These are phyloP conservation scores for Parathielavia hyrcaniae DNA, from an alignment of 495 filamentous ascomycete species.

Conservation along the genomic window DNA sequence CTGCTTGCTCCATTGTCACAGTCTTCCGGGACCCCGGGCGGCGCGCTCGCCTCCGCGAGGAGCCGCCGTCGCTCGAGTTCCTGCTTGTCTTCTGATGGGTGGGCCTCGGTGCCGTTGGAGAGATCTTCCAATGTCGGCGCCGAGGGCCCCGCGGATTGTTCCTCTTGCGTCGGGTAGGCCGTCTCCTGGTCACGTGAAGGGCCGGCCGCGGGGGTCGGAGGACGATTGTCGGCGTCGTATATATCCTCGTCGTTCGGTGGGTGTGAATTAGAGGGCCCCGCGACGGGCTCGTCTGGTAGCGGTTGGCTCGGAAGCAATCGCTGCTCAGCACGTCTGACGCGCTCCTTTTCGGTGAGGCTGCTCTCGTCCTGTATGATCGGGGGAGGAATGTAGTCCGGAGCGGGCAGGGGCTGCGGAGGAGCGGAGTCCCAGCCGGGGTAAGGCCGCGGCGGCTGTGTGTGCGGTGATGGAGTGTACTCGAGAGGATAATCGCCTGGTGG, in stretches of 20 bases:
- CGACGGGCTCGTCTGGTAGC: constrained; percentile 35
- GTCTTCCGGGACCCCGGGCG: constrained; percentile 48
- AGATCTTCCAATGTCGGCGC: constrained; percentile 46
- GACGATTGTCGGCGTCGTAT: constrained; percentile 35
- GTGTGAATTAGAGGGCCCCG: constrained; percentile 44
- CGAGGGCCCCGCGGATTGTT: constrained; percentile 32
- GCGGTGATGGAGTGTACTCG: constrained; percentile 24
- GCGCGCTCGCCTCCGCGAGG: constrained; percentile 65
- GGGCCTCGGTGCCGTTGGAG: constrained; percentile 30
- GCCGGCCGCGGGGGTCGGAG: neutral
- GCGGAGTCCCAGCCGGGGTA: constrained; percentile 24
- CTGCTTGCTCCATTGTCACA: constrained; percentile 32
- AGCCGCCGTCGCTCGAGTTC: constrained; percentile 74
- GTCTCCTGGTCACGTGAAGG: constrained; percentile 6
- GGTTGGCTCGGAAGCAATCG: constrained; percentile 66
- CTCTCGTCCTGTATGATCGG: constrained; percentile 50
- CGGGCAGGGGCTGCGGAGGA: constrained; percentile 24
- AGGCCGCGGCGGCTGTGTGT: constrained; percentile 18
- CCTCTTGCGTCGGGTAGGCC: neutral
- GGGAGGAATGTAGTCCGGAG: constrained; percentile 43
- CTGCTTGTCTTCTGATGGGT: constrained; percentile 69
- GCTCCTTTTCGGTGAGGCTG: constrained; percentile 60
- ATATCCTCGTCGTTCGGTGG: constrained; percentile 34
- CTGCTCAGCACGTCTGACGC: constrained; percentile 60
- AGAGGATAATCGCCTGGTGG: constrained; percentile 21